These are phyloP conservation scores for Rosa hybrid DNA, from an alignment of 331 rosid species.

Conservation along the genomic window DNA sequence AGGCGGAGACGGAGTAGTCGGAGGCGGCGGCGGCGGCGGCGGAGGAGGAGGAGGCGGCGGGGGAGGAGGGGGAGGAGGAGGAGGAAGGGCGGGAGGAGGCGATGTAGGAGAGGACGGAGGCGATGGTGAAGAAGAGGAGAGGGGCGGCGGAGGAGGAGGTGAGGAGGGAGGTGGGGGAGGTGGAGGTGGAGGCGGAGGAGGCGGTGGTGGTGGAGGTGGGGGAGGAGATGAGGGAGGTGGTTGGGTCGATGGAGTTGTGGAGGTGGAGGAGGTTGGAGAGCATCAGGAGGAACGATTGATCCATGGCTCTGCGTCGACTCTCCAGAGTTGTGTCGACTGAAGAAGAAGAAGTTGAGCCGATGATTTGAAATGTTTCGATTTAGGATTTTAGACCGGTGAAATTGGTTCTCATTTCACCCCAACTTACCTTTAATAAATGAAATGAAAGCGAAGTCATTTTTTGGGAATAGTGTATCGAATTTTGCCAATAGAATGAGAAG, in stretches of 20 bases:
- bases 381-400: too few species aligned
- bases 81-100: constrained; percentile 58
- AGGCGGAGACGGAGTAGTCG: constrained; percentile 81
- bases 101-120: constrained; percentile 83
- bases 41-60: constrained; percentile 18
- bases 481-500: too few species aligned
- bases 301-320: constrained; percentile 42
- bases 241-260: constrained; percentile 89
- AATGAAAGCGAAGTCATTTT: too few species aligned
- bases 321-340: neutral
- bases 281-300: constrained; percentile 72
- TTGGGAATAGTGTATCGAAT: too few species aligned
- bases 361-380: neutral
- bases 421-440: too few species aligned
- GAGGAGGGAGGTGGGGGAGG: constrained; percentile 64
- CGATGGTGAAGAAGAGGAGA: constrained; percentile 88
- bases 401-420: too few species aligned
- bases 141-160: constrained; percentile 81
- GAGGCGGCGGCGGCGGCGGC: constrained; percentile 32
- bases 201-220: constrained; percentile 48
- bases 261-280: constrained; percentile 87
- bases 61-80: too few species aligned
- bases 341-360: neutral
- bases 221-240: constrained; percentile 63
- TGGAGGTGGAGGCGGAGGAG: constrained; percentile 32